Conservation (phyloP, 1,284 basidiomycete species). For the Rhizoctonia solani region DNA sequence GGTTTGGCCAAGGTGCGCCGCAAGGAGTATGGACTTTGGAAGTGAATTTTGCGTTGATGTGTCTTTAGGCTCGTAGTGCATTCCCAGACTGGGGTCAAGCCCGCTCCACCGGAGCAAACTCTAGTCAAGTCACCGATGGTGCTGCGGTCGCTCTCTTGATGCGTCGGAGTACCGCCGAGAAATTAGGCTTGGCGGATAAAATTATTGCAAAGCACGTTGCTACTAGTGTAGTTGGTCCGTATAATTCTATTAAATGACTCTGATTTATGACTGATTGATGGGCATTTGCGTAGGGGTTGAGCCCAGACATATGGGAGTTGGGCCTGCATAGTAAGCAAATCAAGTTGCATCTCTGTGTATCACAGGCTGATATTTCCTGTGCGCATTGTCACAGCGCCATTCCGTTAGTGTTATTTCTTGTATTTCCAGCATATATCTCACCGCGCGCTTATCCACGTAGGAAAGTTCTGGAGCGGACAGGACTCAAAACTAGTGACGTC, state of each 20-base stretch:
- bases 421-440: too few relatives aligned
- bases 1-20: constrained; percentile 59
- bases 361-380: neutral
- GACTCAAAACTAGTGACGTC: constrained; percentile 47
- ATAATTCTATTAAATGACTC: constrained; percentile 41
- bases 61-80: constrained; percentile 44
- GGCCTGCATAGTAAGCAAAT: constrained; percentile 48
- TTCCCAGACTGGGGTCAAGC: constrained; percentile 61
- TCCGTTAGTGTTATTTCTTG: too few relatives aligned
- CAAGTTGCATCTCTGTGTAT: constrained; percentile 41
- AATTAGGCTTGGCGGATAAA: constrained; percentile 69
- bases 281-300: constrained; percentile 45
- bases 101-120: constrained; percentile 87
- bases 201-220: constrained; percentile 82
- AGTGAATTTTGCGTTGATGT: too few relatives aligned
- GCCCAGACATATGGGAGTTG: constrained; percentile 55
- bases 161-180: constrained; percentile 79
- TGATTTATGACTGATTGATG: constrained; percentile 11
- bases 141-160: constrained; percentile 90
- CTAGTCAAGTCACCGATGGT: constrained; percentile 93
- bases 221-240: constrained; percentile 64
- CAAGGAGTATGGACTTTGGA: too few relatives aligned
- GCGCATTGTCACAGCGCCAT: constrained; percentile 46
- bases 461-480: constrained; percentile 51
- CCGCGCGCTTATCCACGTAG: too few relatives aligned